These are phyloP conservation scores for Aureobasidium sp. DNA, from an alignment of 2,329 filamentous ascomycete species.

Conservation along the genomic window DNA sequence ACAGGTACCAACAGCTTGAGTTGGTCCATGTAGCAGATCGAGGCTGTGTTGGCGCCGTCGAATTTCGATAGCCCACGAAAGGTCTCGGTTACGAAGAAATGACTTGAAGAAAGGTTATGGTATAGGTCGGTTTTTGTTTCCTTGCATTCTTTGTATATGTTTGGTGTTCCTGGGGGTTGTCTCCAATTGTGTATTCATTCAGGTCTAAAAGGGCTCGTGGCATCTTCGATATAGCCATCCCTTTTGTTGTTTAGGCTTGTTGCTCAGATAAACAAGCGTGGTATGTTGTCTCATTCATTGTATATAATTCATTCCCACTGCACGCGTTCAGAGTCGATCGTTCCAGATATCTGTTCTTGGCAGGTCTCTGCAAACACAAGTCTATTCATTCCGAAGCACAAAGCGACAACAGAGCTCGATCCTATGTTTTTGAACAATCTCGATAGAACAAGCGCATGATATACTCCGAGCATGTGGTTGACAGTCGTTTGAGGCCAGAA, in stretches of 20 bases:
- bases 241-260: background rate
- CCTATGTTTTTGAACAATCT: background rate
- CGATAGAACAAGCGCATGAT: no score
- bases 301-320: background rate
- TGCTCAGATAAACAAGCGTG: background rate
- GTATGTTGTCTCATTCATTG: background rate
- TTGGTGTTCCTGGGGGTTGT: background rate
- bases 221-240: background rate
- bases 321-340: background rate
- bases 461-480: no score
- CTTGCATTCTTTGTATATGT: background rate
- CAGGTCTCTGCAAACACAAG: background rate
- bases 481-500: no score
- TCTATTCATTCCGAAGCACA: background rate
- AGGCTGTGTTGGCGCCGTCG: conserved; percentile 77
- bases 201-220: background rate
- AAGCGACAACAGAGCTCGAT: background rate
- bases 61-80: conserved; percentile 58
- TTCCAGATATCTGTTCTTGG: background rate
- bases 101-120: background rate
- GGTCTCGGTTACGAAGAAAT: background rate
- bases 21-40: conserved; percentile 79
- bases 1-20: conserved; percentile 85
- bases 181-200: background rate
- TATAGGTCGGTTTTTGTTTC: background rate